Evolutionary conservation across 78 protist species (phyloP), one percentile per base, ranked within the genome.

Genomic region (Dictyostelium purpureum): DNA sequence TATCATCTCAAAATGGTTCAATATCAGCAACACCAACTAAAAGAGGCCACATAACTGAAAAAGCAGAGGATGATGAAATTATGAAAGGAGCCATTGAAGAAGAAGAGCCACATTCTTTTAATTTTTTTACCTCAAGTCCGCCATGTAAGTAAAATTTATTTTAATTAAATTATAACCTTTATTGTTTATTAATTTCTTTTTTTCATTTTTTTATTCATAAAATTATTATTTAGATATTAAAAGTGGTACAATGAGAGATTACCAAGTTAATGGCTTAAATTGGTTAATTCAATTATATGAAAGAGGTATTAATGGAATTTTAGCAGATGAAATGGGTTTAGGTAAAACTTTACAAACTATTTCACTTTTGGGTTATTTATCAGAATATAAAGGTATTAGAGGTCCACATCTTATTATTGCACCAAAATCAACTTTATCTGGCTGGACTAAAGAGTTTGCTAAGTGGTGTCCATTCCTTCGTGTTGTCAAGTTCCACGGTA

Each of bases 321-420:
- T 98, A 18, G 98, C 98, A 10, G 98, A 97, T 73, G 98, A 97
- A 51, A 97, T 97, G 98, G 99, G 98, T 5, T 96, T 98, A 2
- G 98, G 98, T 40, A 98, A 98, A 91, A 97, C 98, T 14, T 81
- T 97, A 67, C 98, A 97, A 90, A 89, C 97, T 16, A 94, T 97
- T 21, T 94, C 97, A 19, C 63, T 97, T 51, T 51, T 97, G 18
- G 98, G 96, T 16, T 98, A 90, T 79, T 71, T 99, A 54, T 94
- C 94, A 19, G 77, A 96, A 35, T 76, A 35, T 26, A 57, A 61
- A 43, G 79, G 63, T 51, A 49, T 90, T 33, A 28, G 83, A 9
- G 99, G 98, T n/a, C 98, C 98, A 35, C 93, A 95, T 88, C 49
- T 97, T 26, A 95, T 99, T 26, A 51, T 99, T 43, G 98, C 95